These are phyloP conservation scores for Canna indica DNA, from an alignment of 176 grass and related monocot species.

Conservation along the genomic window DNA sequence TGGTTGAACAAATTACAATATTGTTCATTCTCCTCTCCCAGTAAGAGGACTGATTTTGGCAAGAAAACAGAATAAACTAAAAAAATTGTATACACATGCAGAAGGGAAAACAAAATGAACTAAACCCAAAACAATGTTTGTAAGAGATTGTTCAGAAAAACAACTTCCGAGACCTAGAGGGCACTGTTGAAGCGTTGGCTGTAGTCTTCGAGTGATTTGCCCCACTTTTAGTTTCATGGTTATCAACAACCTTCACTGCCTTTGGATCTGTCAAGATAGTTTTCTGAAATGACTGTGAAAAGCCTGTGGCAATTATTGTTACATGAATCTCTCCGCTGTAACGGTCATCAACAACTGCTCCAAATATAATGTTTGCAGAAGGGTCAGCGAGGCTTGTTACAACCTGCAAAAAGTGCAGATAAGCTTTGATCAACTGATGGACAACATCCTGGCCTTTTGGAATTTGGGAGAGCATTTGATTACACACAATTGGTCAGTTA, in stretches of 20 bases:
- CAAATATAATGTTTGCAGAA: slow-evolving; percentile 95
- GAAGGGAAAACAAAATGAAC: not conserved
- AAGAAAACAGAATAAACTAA: not conserved
- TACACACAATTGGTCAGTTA: too few species aligned
- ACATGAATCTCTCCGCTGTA: slow-evolving; percentile 88
- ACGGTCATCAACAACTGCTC: slow-evolving; percentile 80
- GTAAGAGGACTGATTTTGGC: not conserved
- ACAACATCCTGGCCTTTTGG: not conserved
- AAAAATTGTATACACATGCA: not conserved
- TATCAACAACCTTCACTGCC: slow-evolving; percentile 40
- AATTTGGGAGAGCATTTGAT: too few species aligned
- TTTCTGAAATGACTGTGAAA: slow-evolving; percentile 85
- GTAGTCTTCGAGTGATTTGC: slow-evolving; percentile 17
- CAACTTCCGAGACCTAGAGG: slow-evolving; percentile 50
- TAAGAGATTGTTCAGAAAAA: slow-evolving; percentile 44
- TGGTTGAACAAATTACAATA: not conserved
- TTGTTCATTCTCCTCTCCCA: not conserved
- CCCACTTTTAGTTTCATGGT: slow-evolving; percentile 36
- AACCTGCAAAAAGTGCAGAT: slow-evolving; percentile 33
- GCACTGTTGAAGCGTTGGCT: slow-evolving; percentile 5
- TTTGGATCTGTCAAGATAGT: slow-evolving; percentile 64
- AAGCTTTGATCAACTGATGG: too few species aligned
- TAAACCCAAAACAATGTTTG: not conserved
- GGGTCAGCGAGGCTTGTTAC: slow-evolving; percentile 93
- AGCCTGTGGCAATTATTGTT: slow-evolving; percentile 92